A percentile compares a stretch with the other conserved stretches of the same genome.
phyloP scores from a whole-genome alignment of 2,329 filamentous ascomycete species.

The Cladophialophora carrionii region DNA sequence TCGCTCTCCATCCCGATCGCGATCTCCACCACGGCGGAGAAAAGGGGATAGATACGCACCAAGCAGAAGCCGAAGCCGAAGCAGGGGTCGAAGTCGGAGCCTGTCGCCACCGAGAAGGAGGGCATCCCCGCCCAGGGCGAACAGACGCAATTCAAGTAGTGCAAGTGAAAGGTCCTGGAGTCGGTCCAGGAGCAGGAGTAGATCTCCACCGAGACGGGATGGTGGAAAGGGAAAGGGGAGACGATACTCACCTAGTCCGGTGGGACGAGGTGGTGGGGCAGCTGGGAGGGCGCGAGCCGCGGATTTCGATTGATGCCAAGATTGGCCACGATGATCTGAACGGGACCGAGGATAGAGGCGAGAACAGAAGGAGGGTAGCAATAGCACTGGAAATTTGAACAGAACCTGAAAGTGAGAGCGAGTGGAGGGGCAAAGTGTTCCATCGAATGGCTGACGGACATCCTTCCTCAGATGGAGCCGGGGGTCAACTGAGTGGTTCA shows the following conservation, averaged over 20 bases:
- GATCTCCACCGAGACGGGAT: slow-evolving; percentile 10
- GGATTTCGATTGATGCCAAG: slow-evolving; percentile 25
- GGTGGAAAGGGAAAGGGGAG: neutral
- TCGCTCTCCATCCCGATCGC: slow-evolving; percentile 3
- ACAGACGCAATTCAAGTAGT: slow-evolving; percentile 27
- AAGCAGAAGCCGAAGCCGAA: slow-evolving; percentile 13
- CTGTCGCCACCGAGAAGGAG: slow-evolving; percentile 18
- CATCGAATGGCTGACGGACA: neutral
- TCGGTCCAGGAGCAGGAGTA: neutral
- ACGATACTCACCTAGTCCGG: slow-evolving; percentile 27
- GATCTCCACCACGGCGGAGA: slow-evolving; percentile 16
- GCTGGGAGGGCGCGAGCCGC: slow-evolving; percentile 25
- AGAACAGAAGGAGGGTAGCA: neutral
- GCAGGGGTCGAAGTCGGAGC: slow-evolving; percentile 15
- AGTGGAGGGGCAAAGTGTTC: neutral
- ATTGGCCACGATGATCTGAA: neutral
- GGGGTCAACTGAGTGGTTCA: neutral
- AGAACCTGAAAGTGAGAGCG: neutral
- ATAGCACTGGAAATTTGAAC: too few species aligned
- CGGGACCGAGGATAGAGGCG: neutral
- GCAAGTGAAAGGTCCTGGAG: slow-evolving; percentile 12
- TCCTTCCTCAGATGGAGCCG: neutral
- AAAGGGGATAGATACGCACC: slow-evolving; percentile 12
- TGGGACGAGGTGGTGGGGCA: slow-evolving; percentile 10
- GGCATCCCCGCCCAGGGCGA: slow-evolving; percentile 17